Conservation (phyloP, 352 stramenopile species). For the Pythium brachiatum region DNA sequence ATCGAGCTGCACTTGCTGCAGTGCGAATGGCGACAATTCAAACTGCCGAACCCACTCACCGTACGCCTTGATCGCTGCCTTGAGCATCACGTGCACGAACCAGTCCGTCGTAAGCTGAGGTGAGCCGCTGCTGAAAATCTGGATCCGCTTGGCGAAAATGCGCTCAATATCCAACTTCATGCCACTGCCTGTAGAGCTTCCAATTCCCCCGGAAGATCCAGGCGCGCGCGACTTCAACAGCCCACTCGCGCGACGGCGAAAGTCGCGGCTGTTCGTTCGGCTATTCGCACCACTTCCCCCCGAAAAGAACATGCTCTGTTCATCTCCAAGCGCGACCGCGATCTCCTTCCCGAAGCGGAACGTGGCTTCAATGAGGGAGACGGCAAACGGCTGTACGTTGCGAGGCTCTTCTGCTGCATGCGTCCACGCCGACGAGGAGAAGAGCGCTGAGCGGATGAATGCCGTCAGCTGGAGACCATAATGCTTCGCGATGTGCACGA, state of each 20-base stretch:
- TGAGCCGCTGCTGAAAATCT: slow-evolving; percentile 47
- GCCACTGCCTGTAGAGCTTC: slow-evolving; percentile 23
- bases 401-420: slow-evolving; percentile 66
- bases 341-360: slow-evolving; percentile 61
- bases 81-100: slow-evolving; percentile 70
- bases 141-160: slow-evolving; percentile 79
- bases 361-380: slow-evolving; percentile 51
- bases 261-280: slow-evolving; percentile 55
- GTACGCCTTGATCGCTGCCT: slow-evolving; percentile 78
- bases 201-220: background rate
- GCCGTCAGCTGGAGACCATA: slow-evolving; percentile 61
- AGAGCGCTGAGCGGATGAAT: slow-evolving; percentile 38
- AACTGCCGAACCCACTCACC: slow-evolving; percentile 60
- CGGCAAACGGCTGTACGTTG: slow-evolving; percentile 65
- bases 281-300: slow-evolving; percentile 29
- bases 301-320: slow-evolving; percentile 47
- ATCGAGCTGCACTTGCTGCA: slow-evolving; percentile 83
- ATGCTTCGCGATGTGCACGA: slow-evolving; percentile 57
- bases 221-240: slow-evolving; percentile 52
- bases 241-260: slow-evolving; percentile 53
- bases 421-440: slow-evolving; percentile 41
- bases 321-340: slow-evolving; percentile 56
- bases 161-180: slow-evolving; percentile 80
- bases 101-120: slow-evolving; percentile 53
- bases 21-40: slow-evolving; percentile 59